These are phyloP conservation scores for Zygoascus ofunaensis DNA, from an alignment of 805 yeast species.

Conservation along the genomic window DNA sequence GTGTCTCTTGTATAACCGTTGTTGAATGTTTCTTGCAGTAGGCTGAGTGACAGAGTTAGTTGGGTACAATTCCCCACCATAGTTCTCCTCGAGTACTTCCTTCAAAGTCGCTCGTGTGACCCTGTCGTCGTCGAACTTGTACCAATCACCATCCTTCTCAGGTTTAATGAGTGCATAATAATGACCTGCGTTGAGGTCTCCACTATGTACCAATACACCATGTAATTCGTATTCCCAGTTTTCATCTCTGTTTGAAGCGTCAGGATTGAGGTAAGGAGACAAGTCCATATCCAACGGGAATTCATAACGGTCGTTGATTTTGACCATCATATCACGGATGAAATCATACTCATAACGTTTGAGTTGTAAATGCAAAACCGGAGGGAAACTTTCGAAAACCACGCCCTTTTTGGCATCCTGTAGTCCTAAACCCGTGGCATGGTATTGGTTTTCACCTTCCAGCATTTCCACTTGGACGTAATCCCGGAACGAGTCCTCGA, in stretches of 20 bases:
- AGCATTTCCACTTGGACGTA: slow-evolving; percentile 83
- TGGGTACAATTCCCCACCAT: slow-evolving; percentile 57
- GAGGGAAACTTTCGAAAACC: slow-evolving; percentile 81
- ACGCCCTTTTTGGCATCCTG: slow-evolving; percentile 98
- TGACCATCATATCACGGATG: slow-evolving; percentile 75
- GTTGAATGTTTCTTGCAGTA: slow-evolving; percentile 28
- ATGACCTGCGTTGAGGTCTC: slow-evolving; percentile 93
- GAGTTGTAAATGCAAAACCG: slow-evolving; percentile 84
- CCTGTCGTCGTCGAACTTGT: slow-evolving; percentile 87
- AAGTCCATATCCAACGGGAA: slow-evolving; percentile 78
- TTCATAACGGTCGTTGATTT: slow-evolving; percentile 86
- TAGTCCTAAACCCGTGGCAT: slow-evolving; percentile 78
- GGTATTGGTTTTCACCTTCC: slow-evolving; percentile 92
- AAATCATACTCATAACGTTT: slow-evolving; percentile 94
- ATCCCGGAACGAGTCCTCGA: slow-evolving; percentile 70
- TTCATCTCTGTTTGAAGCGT: slow-evolving; percentile 35
- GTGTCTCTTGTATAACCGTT: slow-evolving; percentile 53
- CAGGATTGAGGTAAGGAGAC: slow-evolving; percentile 59
- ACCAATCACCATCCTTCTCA: slow-evolving; percentile 61
- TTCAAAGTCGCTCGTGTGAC: slow-evolving; percentile 78
- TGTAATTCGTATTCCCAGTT: slow-evolving; percentile 77
- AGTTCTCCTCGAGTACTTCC: slow-evolving; percentile 88
- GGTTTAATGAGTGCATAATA: slow-evolving; percentile 93
- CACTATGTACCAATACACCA: slow-evolving; percentile 93
- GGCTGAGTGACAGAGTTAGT: neutral